A percentile compares a stretch with the other conserved stretches of the same genome.
phyloP scores from a whole-genome alignment of 2,329 filamentous ascomycete genomes.

The Aureobasidium pullulans region DNA sequence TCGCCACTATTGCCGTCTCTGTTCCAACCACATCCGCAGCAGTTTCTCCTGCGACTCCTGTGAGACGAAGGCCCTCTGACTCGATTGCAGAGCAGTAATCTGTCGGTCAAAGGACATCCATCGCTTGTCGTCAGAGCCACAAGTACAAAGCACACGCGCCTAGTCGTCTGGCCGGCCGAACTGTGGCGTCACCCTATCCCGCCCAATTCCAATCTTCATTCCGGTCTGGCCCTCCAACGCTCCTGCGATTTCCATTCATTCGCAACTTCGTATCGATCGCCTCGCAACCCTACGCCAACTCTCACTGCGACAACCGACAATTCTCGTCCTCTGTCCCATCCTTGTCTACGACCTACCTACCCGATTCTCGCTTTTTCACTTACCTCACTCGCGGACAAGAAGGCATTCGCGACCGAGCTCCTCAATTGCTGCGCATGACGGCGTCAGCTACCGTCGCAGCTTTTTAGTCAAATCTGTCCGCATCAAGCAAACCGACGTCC shows the following conservation, averaged over 20 bases:
- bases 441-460: neutral
- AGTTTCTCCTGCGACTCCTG: too few relatives aligned
- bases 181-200: neutral
- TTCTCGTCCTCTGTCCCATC: neutral
- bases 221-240: conserved; percentile 3
- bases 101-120: too few relatives aligned
- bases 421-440: neutral
- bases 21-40: too few relatives aligned
- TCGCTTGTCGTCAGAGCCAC: neutral
- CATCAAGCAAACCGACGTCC: neutral
- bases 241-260: neutral
- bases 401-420: too few relatives aligned
- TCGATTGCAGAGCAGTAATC: neutral
- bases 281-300: neutral
- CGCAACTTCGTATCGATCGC: neutral
- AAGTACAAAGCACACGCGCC: neutral
- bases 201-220: neutral
- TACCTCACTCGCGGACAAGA: too few relatives aligned
- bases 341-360: neutral
- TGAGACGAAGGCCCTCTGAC: too few relatives aligned
- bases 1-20: too few relatives aligned
- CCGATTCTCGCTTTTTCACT: neutral
- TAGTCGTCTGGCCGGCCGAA: neutral
- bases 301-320: neutral
- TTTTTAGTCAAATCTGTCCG: neutral